A percentile compares a stretch with the other conserved stretches of the same genome.
Evolutionary conservation across 306 rosid species (phyloP).

Genomic region (Erythrophleum fordii): DNA sequence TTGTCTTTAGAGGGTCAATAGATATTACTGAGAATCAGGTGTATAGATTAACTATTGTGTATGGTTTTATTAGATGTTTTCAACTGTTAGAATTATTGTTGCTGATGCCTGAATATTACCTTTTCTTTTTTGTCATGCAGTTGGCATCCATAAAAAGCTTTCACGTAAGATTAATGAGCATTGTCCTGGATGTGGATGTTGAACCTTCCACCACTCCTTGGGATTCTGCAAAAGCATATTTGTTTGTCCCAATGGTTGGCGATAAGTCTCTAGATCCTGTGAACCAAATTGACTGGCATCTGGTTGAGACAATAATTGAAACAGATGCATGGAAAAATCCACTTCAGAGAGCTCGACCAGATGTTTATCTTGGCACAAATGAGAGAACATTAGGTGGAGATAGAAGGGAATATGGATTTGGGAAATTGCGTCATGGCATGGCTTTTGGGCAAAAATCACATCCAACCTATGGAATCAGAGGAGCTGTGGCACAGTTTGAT

Average conservation of each 20-base stretch:
- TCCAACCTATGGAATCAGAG: conserved; percentile 99
- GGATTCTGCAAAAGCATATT: conserved; percentile 98
- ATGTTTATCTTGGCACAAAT: conserved; percentile 98
- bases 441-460: conserved; percentile 92
- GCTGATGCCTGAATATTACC: conserved; percentile 39
- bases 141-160: conserved; percentile 91
- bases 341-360: conserved; percentile 99
- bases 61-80: conserved; percentile 24
- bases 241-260: conserved; percentile 91
- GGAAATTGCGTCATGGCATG: conserved; percentile 95
- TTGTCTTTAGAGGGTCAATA: conserved; percentile 82
- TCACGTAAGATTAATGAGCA: conserved; percentile 98
- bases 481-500: conserved; percentile 98
- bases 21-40: conserved; percentile 89
- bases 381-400: conserved; percentile 99
- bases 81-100: conserved; percentile 36
- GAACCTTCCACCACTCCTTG: conserved; percentile 99
- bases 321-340: conserved; percentile 93
- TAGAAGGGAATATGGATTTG: conserved; percentile 96
- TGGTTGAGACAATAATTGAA: conserved; percentile 79
- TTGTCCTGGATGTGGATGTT: conserved; percentile 99
- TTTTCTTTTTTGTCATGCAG: conserved; percentile 53
- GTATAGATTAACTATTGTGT: conserved; percentile 18
- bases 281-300: conserved; percentile 90
- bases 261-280: conserved; percentile 76